A percentile compares a stretch with the other conserved stretches of the same genome.
These are phyloP conservation scores for Linnemannia elongata DNA, from an alignment of 192 early-diverging fungal species.

Conservation along the genomic window DNA sequence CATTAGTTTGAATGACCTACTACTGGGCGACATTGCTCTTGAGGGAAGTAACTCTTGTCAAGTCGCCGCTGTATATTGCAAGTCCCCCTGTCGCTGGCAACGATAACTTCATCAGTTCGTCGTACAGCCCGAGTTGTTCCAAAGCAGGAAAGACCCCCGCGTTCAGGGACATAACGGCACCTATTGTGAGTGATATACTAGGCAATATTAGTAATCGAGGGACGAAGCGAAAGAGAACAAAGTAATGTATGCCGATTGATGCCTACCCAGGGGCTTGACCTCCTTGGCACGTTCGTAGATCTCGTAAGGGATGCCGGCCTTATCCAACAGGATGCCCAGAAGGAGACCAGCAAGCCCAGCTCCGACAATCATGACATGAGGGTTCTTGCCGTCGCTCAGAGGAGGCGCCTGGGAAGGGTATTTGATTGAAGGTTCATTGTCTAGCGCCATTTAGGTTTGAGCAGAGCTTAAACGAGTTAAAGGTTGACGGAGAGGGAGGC, in stretches of 20 bases:
- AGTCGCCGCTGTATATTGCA: background rate
- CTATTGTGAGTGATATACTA: background rate
- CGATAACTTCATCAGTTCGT: background rate
- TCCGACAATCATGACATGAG: constrained; percentile 33
- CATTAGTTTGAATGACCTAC: too few relatives aligned
- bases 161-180: constrained; percentile 9
- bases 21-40: too few relatives aligned
- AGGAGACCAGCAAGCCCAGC: constrained; percentile 27
- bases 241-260: background rate
- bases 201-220: background rate
- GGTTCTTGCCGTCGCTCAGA: constrained; percentile 17
- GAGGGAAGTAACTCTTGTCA: too few relatives aligned
- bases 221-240: background rate
- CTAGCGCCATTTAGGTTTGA: background rate
- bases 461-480: background rate
- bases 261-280: constrained; percentile 21
- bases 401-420: constrained; percentile 19
- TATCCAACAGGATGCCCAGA: constrained; percentile 18
- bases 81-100: background rate
- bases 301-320: constrained; percentile 9
- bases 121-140: constrained; percentile 10
- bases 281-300: constrained; percentile 26
- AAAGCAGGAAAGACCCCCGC: background rate
- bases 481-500: background rate
- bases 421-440: background rate